A percentile compares a stretch with the other conserved stretches of the same genome.
phyloP scores from a whole-genome alignment of 1,284 basidiomycete genomes.

The Pseudozyma sp. region DNA sequence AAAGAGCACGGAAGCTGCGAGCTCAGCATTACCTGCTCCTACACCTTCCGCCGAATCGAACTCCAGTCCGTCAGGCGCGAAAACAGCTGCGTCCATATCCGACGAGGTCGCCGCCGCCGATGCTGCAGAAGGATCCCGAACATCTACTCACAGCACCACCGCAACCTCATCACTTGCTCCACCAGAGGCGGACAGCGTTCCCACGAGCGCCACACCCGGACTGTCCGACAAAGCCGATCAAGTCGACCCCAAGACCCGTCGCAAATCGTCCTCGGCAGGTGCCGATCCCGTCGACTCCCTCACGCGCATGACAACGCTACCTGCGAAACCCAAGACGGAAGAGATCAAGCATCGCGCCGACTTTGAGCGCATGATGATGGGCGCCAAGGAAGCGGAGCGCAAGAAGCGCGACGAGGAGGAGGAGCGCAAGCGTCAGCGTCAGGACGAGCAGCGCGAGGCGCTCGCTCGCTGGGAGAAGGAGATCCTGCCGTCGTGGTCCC shows the following conservation, averaged over 20 bases:
- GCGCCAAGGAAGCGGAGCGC: slow-evolving; percentile 48
- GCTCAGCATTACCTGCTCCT: not conserved
- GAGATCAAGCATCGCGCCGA: slow-evolving; percentile 85
- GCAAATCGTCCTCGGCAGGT: slow-evolving; percentile 35
- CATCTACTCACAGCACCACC: not conserved
- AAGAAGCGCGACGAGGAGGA: slow-evolving; percentile 51
- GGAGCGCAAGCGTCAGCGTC: slow-evolving; percentile 30
- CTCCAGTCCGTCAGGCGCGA: not conserved
- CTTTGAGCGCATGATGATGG: slow-evolving; percentile 92
- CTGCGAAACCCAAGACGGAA: slow-evolving; percentile 83
- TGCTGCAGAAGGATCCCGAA: slow-evolving; percentile 6
- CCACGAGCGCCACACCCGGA: slow-evolving; percentile 6
- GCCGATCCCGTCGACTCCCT: slow-evolving; percentile 70
- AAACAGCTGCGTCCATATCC: slow-evolving; percentile 21
- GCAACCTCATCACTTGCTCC: slow-evolving; percentile 2
- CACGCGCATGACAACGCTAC: slow-evolving; percentile 80
- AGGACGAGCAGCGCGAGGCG: slow-evolving; percentile 74
- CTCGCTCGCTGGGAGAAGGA: slow-evolving; percentile 80
- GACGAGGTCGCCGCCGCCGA: slow-evolving; percentile 32
- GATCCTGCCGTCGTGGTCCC: slow-evolving; percentile 84
- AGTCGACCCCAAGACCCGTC: slow-evolving; percentile 20
- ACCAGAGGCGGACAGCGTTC: not conserved
- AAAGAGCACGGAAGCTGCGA: not conserved
- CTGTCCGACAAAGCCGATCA: slow-evolving; percentile 49
- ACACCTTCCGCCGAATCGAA: not conserved